Evolutionary conservation across 805 yeast species (phyloP).

Genomic region (Schwanniomyces pseudopolymorphus): DNA sequence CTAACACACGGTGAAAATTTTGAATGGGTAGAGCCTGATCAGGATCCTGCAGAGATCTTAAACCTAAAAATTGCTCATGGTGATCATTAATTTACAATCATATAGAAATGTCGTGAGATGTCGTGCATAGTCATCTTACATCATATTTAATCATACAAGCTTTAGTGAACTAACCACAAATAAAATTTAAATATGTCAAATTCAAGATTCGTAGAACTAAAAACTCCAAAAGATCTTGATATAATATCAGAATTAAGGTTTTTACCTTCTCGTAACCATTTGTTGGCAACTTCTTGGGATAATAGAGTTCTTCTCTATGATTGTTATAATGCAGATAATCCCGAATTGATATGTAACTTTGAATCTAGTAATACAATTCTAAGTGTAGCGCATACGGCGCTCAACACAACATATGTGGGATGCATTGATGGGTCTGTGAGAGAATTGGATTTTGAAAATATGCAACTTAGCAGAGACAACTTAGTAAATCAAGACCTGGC

Average conservation of each 20-base stretch:
- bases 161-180: background rate
- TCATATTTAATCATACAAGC: background rate
- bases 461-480: conserved; percentile 10
- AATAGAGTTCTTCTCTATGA: conserved; percentile 46
- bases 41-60: conserved; percentile 42
- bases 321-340: conserved; percentile 16
- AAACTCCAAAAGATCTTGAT: conserved; percentile 32
- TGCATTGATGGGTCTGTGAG: conserved; percentile 55
- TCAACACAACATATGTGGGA: conserved; percentile 43
- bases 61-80: conserved; percentile 12
- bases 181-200: background rate
- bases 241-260: conserved; percentile 44
- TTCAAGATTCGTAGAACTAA: conserved; percentile 13
- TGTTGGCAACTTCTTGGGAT: conserved; percentile 62
- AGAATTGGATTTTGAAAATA: conserved; percentile 50
- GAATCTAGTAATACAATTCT: conserved; percentile 21
- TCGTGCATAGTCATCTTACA: background rate
- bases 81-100: background rate
- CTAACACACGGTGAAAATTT: conserved; percentile 33
- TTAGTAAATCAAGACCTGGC: conserved; percentile 9
- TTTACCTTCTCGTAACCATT: conserved; percentile 31
- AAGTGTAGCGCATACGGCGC: conserved; percentile 26
- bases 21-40: conserved; percentile 47
- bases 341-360: conserved; percentile 10
- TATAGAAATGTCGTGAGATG: conserved; percentile 2